Evolutionary conservation across 148 eudicot genomes (phyloP).

Genomic region (Camellia japonica): DNA sequence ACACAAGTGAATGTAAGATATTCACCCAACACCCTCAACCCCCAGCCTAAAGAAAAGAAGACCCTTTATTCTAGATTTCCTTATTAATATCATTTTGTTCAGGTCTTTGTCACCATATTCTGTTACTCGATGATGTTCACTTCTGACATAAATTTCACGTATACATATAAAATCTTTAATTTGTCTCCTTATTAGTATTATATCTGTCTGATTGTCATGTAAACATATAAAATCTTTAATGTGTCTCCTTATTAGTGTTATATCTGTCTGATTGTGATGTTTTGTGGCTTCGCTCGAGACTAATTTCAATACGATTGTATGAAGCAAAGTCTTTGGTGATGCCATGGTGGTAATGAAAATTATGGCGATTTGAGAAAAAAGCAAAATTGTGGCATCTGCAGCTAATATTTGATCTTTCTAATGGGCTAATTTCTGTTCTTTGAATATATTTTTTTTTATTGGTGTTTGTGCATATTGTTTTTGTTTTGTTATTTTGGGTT

Average conservation of each 20-base stretch:
- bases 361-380: background rate
- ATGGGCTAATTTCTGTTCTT: no score
- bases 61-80: background rate
- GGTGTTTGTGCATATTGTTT: no score
- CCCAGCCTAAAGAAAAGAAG: background rate
- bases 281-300: background rate
- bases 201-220: background rate
- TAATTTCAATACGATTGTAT: background rate
- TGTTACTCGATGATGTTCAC: no score
- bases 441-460: no score
- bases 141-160: background rate
- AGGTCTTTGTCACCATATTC: background rate
- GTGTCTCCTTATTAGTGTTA: no score
- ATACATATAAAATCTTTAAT: background rate
- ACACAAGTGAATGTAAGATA: background rate
- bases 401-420: background rate
- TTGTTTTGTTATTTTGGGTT: no score
- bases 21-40: background rate
- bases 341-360: background rate
- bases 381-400: background rate
- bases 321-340: constrained; percentile 6
- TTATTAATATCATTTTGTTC: background rate
- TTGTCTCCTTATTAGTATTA: background rate
- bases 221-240: no score
- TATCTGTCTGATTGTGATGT: no score